Percentiles rank a stretch among this genome's conserved stretches.
Conservation (phyloP, 352 stramenopile genomes). For the Phytophthora foliorum region DNA sequence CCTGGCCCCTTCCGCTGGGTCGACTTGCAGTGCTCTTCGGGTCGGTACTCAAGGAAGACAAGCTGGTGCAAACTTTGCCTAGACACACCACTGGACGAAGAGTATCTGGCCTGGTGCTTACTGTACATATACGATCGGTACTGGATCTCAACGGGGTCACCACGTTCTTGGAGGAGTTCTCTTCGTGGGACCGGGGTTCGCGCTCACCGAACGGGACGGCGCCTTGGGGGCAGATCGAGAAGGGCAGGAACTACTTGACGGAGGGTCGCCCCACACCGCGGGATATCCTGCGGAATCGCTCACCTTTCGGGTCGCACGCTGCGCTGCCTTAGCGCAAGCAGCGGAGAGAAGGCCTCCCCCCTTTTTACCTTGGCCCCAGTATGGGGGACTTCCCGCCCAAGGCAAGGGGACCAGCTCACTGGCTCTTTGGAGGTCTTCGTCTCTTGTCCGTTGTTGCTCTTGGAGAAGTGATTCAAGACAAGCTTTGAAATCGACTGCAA, state of each 20-base stretch:
- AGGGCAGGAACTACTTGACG: not conserved
- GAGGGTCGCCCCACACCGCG: too few relatives aligned
- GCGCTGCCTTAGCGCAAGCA: too few relatives aligned
- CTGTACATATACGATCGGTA: slow-evolving; percentile 3
- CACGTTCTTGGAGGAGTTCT: slow-evolving; percentile 5
- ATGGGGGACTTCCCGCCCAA: too few relatives aligned
- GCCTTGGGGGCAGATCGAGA: not conserved
- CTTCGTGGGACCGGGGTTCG: slow-evolving; percentile 6
- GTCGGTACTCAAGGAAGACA: not conserved
- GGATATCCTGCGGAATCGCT: too few relatives aligned
- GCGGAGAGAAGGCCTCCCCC: too few relatives aligned
- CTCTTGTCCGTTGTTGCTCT: too few relatives aligned
- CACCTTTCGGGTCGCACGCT: too few relatives aligned
- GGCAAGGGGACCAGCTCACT: too few relatives aligned
- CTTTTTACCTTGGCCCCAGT: too few relatives aligned
- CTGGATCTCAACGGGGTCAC: slow-evolving; percentile 12
- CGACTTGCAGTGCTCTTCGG: not conserved
- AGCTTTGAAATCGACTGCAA: too few relatives aligned
- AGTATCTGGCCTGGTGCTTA: slow-evolving; percentile 3
- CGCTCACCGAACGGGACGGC: not conserved
- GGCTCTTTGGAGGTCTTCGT: too few relatives aligned
- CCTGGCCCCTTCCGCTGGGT: not conserved
- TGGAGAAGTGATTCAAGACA: too few relatives aligned
- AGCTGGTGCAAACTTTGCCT: not conserved
- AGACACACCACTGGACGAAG: slow-evolving; percentile 7